Evolutionary conservation across 1,284 basidiomycete species (phyloP).

Genomic region (Thecaphora thlaspeos): DNA sequence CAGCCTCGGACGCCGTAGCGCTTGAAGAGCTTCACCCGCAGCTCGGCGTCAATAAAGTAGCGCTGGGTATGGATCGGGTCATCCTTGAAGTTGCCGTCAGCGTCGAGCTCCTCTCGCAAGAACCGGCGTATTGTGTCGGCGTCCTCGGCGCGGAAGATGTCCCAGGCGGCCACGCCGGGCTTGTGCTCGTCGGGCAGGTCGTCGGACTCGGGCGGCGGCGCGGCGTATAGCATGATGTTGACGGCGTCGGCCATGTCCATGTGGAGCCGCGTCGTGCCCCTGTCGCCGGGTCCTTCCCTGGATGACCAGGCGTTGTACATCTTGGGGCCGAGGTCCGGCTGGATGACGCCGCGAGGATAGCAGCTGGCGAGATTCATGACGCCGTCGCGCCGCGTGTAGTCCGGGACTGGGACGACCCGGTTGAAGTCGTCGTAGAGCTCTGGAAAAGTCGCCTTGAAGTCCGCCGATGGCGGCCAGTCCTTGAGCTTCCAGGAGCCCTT

Average conservation of each 20-base stretch:
- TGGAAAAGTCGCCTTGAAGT: slow-evolving; percentile 80
- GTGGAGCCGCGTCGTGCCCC: slow-evolving; percentile 81
- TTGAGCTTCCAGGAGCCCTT: slow-evolving; percentile 72
- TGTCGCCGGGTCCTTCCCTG: slow-evolving; percentile 63
- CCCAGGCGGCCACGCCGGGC: slow-evolving; percentile 87
- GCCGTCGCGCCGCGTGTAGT: slow-evolving; percentile 83
- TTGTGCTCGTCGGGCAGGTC: slow-evolving; percentile 21
- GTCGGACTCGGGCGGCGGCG: slow-evolving; percentile 11
- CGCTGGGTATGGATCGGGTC: slow-evolving; percentile 90
- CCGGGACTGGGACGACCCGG: slow-evolving; percentile 77
- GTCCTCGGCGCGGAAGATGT: slow-evolving; percentile 80
- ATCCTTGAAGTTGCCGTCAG: slow-evolving; percentile 55
- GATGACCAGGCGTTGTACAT: slow-evolving; percentile 61
- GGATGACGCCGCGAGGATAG: slow-evolving; percentile 78
- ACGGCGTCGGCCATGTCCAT: slow-evolving; percentile 96
- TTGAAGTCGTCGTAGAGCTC: slow-evolving; percentile 85
- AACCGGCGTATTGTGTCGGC: slow-evolving; percentile 75
- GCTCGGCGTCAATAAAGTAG: slow-evolving; percentile 74
- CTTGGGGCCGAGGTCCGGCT: slow-evolving; percentile 79
- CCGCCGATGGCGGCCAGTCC: slow-evolving; percentile 86
- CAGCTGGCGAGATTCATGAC: slow-evolving; percentile 78
- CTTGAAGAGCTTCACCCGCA: slow-evolving; percentile 71
- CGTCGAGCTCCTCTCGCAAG: slow-evolving; percentile 62
- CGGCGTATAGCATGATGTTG: slow-evolving; percentile 69
- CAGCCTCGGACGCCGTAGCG: slow-evolving; percentile 73